phyloP scores from a whole-genome alignment of 2,329 filamentous ascomycete genomes.

The Blastomyces emzantsi region DNA sequence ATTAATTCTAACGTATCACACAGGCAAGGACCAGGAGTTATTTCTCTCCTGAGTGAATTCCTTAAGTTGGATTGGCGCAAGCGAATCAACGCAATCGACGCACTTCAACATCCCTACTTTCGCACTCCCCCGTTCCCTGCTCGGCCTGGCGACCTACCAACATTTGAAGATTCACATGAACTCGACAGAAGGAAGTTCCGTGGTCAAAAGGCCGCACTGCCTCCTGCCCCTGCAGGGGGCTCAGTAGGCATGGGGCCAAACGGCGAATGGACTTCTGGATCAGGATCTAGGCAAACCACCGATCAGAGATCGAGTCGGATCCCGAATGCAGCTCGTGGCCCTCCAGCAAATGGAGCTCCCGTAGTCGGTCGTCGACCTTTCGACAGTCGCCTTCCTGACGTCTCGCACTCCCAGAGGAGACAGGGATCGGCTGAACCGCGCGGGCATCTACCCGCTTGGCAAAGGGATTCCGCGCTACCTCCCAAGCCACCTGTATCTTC shows the following conservation, averaged over 20 bases:
- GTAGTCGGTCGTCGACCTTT: slow-evolving; percentile 21
- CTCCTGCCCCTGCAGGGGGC: slow-evolving; percentile 84
- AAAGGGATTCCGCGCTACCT: slow-evolving; percentile 29
- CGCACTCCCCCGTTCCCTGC: slow-evolving; percentile 67
- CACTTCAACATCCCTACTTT: slow-evolving; percentile 88
- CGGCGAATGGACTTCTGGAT: slow-evolving; percentile 42
- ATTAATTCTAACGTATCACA: slow-evolving; percentile 7
- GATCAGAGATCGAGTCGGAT: slow-evolving; percentile 30
- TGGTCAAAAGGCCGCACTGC: slow-evolving; percentile 73
- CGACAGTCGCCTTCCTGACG: slow-evolving; percentile 21
- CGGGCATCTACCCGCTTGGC: slow-evolving; percentile 22
- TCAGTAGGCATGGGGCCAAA: slow-evolving; percentile 67
- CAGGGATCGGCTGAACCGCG: slow-evolving; percentile 19
- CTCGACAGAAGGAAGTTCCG: slow-evolving; percentile 88
- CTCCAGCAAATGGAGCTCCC: slow-evolving; percentile 21
- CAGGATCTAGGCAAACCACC: slow-evolving; percentile 23
- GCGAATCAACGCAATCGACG: slow-evolving; percentile 88
- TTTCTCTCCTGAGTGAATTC: slow-evolving; percentile 72
- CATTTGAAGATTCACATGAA: slow-evolving; percentile 91
- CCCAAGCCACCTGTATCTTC: slow-evolving; percentile 29
- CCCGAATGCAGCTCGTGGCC: slow-evolving; percentile 27
- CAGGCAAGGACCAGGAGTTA: slow-evolving; percentile 59
- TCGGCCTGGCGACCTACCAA: slow-evolving; percentile 75
- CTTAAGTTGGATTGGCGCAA: slow-evolving; percentile 81
- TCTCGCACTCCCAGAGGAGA: slow-evolving; percentile 16